These are phyloP conservation scores for Tylopilus felleus DNA, from an alignment of 768 basidiomycete genomes.

Conservation along the genomic window DNA sequence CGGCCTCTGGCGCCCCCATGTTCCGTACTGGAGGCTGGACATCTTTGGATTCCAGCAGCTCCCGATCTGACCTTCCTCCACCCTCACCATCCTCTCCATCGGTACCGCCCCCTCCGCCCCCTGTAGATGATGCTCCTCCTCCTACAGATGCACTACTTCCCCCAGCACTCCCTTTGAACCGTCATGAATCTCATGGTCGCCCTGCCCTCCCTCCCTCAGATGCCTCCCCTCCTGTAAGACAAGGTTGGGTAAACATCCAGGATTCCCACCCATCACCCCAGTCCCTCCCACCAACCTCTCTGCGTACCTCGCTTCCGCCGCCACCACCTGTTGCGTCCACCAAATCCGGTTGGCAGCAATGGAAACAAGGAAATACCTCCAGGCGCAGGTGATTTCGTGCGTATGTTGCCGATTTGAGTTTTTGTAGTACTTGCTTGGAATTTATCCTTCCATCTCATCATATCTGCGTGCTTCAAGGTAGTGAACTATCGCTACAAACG, in stretches of 20 bases:
- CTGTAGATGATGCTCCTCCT: constrained; percentile 3
- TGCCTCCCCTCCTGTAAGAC: constrained; percentile 4
- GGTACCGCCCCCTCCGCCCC: constrained; percentile 17
- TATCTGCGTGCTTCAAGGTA: neutral
- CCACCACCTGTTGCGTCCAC: constrained; percentile 17
- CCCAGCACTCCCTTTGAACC: neutral
- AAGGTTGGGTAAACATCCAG: neutral
- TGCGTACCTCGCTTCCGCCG: constrained; percentile 15
- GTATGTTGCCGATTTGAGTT: neutral
- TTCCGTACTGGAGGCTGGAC: constrained; percentile 69
- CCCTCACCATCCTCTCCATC: constrained; percentile 17
- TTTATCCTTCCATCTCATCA: neutral
- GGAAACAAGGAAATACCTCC: constrained; percentile 25
- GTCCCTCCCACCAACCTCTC: constrained; percentile 5
- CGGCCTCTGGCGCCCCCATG: constrained; percentile 34
- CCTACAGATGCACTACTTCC: neutral
- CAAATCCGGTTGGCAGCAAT: constrained; percentile 58
- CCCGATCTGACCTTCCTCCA: constrained; percentile 25
- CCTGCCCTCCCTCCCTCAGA: constrained; percentile 1
- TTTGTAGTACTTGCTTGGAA: constrained; percentile 1
- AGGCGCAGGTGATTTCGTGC: constrained; percentile 18
- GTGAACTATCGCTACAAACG: constrained; percentile 16
- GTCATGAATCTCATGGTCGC: constrained; percentile 14
- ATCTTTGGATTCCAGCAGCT: constrained; percentile 52
- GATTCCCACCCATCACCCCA: constrained; percentile 13